Base-by-base conservation (phyloP, 2,329 filamentous ascomycete genomes). In the Pyricularia grisea region DNA sequence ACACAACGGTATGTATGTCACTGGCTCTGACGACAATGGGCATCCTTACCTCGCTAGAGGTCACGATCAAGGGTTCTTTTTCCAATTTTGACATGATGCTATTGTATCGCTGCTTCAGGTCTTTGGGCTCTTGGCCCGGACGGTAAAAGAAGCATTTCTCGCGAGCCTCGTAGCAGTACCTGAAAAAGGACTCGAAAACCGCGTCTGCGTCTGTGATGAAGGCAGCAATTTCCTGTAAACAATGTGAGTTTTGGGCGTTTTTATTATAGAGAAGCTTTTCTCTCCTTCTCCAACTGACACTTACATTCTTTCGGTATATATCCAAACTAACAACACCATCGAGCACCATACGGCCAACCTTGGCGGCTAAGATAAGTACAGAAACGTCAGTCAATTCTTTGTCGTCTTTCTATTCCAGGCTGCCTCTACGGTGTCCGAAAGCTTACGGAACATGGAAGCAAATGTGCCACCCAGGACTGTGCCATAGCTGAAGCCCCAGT, bases 401-500 rank as follows among this genome's bases (percentile, higher is more conserved):
- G 55, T 25, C 50, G 7, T 11, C 31, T 42, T n/a, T 50, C 42
- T 23, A 42, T 28, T 65, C 27, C 17, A 25, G 25, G n/a, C 4
- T 11, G 6, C 6, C n/a, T 64, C 17, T 33, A n/a, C n/a, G 63
- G 27, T 12, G n/a, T n/a, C 20, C n/a, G 28, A 25, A 64, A 33
- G 9, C 63, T 11, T 23, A 68, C 58, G 55, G 25, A 55, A 69
- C 76, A 86, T 78, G 2, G 82, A 78, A 3, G 84, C 84, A 73
- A 86, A 85, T 0, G 81, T 81, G 14, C 80, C 82, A 3, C 84
- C 85, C 0, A 87, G 77, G 2, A 85, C 73, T 9, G 83, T 85
- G 11, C 84, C 84, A 71, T 87, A 87, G 71, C 83, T 85, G 69
- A 85, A 82, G 0, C 84, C 85, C 84, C 84, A 86, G 73, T 85